A percentile compares a stretch with the other conserved stretches of the same genome.
Evolutionary conservation across 371 early-diverging fungal species (phyloP).

Genomic region (Mortierella sp.): DNA sequence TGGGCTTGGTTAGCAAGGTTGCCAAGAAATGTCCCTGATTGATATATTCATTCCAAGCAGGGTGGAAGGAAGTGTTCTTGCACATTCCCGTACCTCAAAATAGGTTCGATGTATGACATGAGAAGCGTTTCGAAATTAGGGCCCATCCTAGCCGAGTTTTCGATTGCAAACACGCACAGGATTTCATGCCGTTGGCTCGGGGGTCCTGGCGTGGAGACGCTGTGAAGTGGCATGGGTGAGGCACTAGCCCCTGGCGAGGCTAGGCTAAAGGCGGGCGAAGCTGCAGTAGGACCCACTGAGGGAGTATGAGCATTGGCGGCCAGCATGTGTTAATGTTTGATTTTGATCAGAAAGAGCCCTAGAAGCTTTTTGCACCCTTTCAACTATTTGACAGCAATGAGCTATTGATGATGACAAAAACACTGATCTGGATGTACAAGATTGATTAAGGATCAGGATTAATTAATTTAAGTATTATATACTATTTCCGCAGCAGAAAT

Average conservation of each 20-base stretch:
- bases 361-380: too few relatives aligned
- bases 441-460: neutral
- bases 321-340: conserved; percentile 24
- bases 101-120: conserved; percentile 70
- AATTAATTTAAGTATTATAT: neutral
- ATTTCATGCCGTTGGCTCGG: conserved; percentile 64
- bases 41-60: too few relatives aligned
- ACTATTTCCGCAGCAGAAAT: too few relatives aligned
- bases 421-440: neutral
- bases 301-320: conserved; percentile 47
- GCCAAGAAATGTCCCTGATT: neutral
- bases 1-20: neutral
- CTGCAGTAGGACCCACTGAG: conserved; percentile 38
- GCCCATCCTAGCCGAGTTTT: conserved; percentile 71
- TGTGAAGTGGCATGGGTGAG: conserved; percentile 55
- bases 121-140: conserved; percentile 63
- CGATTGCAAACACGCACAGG: conserved; percentile 71
- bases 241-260: conserved; percentile 51
- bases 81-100: conserved; percentile 60
- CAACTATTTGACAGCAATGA: neutral
- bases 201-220: conserved; percentile 49
- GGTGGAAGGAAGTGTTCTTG: too few relatives aligned
- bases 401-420: neutral
- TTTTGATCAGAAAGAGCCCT: neutral
- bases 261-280: conserved; percentile 49